Evolutionary conservation across 108 stramenopile species (phyloP), one percentile per base, ranked within the genome.

Genomic region (Skeletonema menzelii): DNA sequence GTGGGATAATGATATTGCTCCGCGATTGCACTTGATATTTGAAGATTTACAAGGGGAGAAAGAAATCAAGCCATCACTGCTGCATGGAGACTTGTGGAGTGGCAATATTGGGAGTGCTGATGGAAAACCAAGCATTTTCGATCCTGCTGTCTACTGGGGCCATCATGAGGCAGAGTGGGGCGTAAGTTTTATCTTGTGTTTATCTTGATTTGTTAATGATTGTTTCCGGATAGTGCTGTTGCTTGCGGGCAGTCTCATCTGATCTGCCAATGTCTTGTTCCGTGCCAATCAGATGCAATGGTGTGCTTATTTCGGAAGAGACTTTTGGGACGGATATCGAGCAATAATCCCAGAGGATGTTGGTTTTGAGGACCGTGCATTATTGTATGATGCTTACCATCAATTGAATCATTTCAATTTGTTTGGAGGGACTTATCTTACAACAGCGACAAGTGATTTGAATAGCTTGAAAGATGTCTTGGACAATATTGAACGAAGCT

Each of bases 71-170:
- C 85, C 85, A 11, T 76, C 69, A 12, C 60, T 86, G 57, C 59
- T 86, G 24, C 85, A 86, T 71, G 85, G 85, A 26, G 85, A 86
- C 75, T 72, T 86, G 60, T 86, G 85, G 85, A 69, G 71, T 49
- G 85, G 85, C 12, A 85, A 86, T 44, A 83, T 86, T 49, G 85
- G 85, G 11, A 65, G 63, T 28, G 82, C 85, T 11, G 81, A 83
- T 55, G 85, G 82, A 35, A 69, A 65, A 42, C 85, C 85, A 4
- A 72, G 65, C 44, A 67, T 85, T 19, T 85, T 83, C 58, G 85
- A 85, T 63, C 85, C 85, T 1, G 84, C 84, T 2, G 71, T 67
- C 15, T 85, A 85, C 49, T 85, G 72, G 67, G 84, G 81, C n/a
- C 84, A 85, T 35, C 69, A 78, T 38, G 84, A 80, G 75, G 82